Conservation (phyloP, 345 rosid species). For the Citropsis articulata region DNA sequence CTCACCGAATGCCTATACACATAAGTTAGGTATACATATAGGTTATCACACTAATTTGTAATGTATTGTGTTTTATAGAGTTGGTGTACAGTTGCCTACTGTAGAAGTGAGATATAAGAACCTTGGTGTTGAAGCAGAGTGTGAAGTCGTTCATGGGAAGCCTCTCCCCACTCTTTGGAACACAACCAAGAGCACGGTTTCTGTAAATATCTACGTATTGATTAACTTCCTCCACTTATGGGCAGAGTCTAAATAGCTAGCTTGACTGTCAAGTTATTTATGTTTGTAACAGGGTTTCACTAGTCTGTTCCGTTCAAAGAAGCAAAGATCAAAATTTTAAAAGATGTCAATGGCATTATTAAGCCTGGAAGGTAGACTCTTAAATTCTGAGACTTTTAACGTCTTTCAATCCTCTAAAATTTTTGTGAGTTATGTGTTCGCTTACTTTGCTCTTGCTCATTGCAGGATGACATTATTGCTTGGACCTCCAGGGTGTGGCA, state of each 20-base stretch:
- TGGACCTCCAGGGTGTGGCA: conserved; percentile 40
- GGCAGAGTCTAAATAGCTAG: neutral
- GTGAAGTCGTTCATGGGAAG: conserved; percentile 37
- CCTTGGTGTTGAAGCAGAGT: conserved; percentile 37
- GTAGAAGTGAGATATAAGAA: conserved; percentile 44
- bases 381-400: neutral
- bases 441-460: neutral
- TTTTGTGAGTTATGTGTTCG: neutral
- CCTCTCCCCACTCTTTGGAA: conserved; percentile 54
- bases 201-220: too few relatives aligned
- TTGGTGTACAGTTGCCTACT: conserved; percentile 34
- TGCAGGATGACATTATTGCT: conserved; percentile 35
- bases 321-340: conserved; percentile 15
- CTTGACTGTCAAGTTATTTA: neutral
- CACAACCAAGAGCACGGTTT: neutral
- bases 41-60: too few relatives aligned
- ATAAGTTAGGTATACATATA: neutral
- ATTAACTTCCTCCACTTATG: neutral
- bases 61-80: conserved; percentile 28
- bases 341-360: conserved; percentile 19
- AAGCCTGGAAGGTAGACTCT: conserved; percentile 18
- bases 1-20: too few relatives aligned
- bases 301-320: conserved; percentile 4
- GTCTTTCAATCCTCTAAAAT: neutral
- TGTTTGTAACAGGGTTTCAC: conserved; percentile 11